A percentile compares a stretch with the other conserved stretches of the same genome.
Conservation (phyloP, 2,329 filamentous ascomycete species). For the Paramyrothecium roridum region DNA sequence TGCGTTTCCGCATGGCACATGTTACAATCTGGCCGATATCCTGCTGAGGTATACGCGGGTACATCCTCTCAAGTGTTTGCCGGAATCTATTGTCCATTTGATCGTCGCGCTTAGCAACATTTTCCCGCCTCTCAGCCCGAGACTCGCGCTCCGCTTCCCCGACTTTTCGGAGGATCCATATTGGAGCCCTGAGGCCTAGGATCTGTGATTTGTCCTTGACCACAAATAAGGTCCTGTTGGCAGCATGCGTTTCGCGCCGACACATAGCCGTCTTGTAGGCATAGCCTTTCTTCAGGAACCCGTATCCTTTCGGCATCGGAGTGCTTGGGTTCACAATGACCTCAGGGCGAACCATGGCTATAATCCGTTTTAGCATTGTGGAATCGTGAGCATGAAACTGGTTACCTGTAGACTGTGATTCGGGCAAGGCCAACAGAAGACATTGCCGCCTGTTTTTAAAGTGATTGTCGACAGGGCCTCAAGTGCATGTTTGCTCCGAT, state of each 20-base stretch:
- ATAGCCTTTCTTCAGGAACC: conserved; percentile 38
- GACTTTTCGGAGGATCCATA: conserved; percentile 22
- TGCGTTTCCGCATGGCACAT: conserved; percentile 41
- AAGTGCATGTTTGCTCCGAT: too few species aligned
- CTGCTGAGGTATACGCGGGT: conserved; percentile 33
- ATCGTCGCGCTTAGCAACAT: conserved; percentile 29
- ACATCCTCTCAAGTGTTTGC: conserved; percentile 31
- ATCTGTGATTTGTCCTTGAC: conserved; percentile 22
- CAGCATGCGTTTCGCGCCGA: conserved; percentile 30
- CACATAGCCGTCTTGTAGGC: conserved; percentile 38
- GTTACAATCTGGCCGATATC: conserved; percentile 30
- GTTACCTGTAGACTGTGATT: too few species aligned
- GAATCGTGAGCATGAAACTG: too few species aligned
- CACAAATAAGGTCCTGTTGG: conserved; percentile 28
- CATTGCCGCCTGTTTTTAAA: too few species aligned
- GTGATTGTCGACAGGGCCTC: too few species aligned
- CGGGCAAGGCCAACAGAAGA: too few species aligned
- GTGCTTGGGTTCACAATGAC: conserved; percentile 4
- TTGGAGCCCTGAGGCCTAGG: conserved; percentile 37
- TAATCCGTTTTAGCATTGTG: too few species aligned
- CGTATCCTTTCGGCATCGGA: conserved; percentile 35
- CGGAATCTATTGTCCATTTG: conserved; percentile 27
- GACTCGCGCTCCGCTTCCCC: conserved; percentile 24
- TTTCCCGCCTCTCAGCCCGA: conserved; percentile 23
- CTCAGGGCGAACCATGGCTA: too few species aligned